Conservation (phyloP, 2,329 filamentous ascomycete species). For the Exophiala calicioides region DNA sequence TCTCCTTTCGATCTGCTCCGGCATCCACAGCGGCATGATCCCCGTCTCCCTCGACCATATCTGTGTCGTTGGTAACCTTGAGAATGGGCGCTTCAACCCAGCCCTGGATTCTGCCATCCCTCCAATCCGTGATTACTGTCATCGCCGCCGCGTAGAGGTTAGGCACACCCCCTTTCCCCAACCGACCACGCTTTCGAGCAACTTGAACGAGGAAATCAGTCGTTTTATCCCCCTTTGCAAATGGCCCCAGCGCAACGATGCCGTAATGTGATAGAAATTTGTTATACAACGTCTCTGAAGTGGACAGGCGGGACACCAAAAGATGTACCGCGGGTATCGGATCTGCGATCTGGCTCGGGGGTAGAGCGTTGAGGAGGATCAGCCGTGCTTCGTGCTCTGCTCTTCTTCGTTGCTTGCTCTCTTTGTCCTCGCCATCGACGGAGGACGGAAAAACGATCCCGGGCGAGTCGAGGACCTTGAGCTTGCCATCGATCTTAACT, state of each 20-base stretch:
- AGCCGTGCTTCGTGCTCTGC: conserved; percentile 79
- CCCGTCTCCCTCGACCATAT: conserved; percentile 41
- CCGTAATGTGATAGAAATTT: conserved; percentile 83
- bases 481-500: conserved; percentile 92
- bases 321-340: conserved; percentile 83
- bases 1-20: conserved; percentile 71
- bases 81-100: conserved; percentile 79
- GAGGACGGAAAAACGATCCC: conserved; percentile 87
- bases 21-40: conserved; percentile 49
- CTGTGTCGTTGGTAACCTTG: conserved; percentile 51
- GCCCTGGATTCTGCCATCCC: conserved; percentile 90
- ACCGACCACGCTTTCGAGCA: conserved; percentile 83
- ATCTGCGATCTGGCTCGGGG: conserved; percentile 91
- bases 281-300: conserved; percentile 70
- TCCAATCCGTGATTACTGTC: conserved; percentile 94
- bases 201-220: conserved; percentile 95
- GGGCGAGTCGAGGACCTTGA: conserved; percentile 89
- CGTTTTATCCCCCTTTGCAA: conserved; percentile 69
- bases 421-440: conserved; percentile 44
- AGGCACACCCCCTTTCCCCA: conserved; percentile 86
- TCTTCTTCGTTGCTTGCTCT: conserved; percentile 58
- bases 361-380: conserved; percentile 85
- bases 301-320: conserved; percentile 76
- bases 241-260: conserved; percentile 72
- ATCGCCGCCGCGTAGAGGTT: conserved; percentile 86